Base-by-base conservation (phyloP, 148 eudicot genomes). In the Rhododendron molle region DNA sequence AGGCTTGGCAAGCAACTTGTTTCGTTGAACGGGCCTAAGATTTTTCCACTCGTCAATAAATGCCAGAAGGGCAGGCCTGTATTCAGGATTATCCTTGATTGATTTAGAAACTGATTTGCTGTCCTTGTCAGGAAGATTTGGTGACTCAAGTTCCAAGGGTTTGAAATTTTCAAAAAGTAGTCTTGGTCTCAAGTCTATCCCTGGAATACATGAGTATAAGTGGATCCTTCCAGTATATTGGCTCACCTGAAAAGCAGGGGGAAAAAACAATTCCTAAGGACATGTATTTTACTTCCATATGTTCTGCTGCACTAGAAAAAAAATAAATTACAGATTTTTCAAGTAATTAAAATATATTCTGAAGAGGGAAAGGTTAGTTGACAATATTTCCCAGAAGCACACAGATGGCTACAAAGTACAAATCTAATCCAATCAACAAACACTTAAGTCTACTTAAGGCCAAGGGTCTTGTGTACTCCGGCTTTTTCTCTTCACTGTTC, bases 221-320 rank as follows among this genome's bases (percentile, higher is more conserved):
- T 97, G 99, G 84, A 97, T 88, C 89, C 99, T 92, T 90, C 96
- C 98, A 73, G 98, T 97, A 87, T 97, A 93, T 81, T 91, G 93
- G 89, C 98, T 97, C 89, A 97, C 96, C 99, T 97, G 88, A 58
- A 86, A 71, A 62, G 80, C 84, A 78, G 54, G 65, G 3, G 16
- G 40, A 83, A 83, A 15, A 26, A 52, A 20, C 58, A 23, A 71
- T 16, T 40, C 26, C 12, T 38, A 23, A 80, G 15, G 36, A 34
- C 78, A 78, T 78, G 36, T 28, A 80, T 47, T 56, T 69, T 23
- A 38, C 84, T 47, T 81, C 49, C 21, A 81, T 9, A 3, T 32
- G 36, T 81, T 81, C 46, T 54, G 44, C 69, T 54, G 69, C 69
- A 52, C 44, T 30, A 34, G 28, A 54, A 54, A 34, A 28, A 20